Base-by-base conservation (phyloP, 2,329 filamentous ascomycete genomes). In the Pestalotiopsis fici region DNA sequence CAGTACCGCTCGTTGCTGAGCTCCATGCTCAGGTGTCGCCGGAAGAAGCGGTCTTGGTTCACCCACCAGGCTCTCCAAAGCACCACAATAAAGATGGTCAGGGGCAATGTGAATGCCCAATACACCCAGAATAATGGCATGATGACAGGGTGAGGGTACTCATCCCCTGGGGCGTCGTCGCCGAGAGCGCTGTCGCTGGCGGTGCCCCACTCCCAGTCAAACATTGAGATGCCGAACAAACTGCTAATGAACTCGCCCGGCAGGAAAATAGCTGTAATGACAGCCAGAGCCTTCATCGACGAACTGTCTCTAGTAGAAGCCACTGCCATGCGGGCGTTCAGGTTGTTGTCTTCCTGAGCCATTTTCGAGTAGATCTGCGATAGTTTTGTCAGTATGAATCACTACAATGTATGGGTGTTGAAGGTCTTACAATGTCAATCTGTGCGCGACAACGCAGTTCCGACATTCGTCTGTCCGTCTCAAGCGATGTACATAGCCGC, bases 291-390 rank as follows among this genome's bases (percentile, higher is more conserved):
- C 56, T 84, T 84, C 81, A 84, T 84, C 0, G 82, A 83, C 0
- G 82, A 83, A 23, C 79, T 82, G 72, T 84, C 82, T 18, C 84
- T 88, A 59, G 93, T 92, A 64, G 97, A 96, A 76, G 92, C 93
- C 4, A 97, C 93, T 0, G 92, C 93, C 0, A 80, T 85, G 74
- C 84, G 83, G 23, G 80, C 86, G 27, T 86, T 87, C 68, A 84
- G 77, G 31, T 82, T 81, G 69, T 84, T 84, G 71, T 84, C 82
- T 67, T 84, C 82, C 69, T 84, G 82, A 3, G 82, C 82, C 80
- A 84, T 83, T 70, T 83, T 83, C 69, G 79, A 82, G 75, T 83
- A 84, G 67, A 84, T 83, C 80, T 82, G 61, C 18, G 1, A 2
- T 7, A 71, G 23, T 9, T 5, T 25, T 2, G 11, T 28, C 25